Base-by-base conservation (phyloP, 768 basidiomycete genomes). In the Amanita pseudoporphyria region DNA sequence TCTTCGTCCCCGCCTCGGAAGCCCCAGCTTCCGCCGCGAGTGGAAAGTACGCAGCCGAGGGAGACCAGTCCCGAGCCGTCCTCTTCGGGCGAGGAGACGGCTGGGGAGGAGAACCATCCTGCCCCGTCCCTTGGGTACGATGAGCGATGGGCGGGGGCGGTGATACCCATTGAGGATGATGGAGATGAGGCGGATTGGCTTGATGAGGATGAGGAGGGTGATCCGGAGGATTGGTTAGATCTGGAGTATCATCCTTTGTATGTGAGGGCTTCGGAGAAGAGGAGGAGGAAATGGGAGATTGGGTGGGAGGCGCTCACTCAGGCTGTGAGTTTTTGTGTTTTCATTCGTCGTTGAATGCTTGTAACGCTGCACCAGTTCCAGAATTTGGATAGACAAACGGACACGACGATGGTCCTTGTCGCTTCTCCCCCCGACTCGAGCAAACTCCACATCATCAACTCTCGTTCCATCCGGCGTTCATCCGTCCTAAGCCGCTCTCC, bases 61-160 rank as follows among this genome's bases (percentile, higher is more conserved):
- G 87, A 89, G 55, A 88, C 86, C 9, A 87, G 82, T 54, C 86
- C 84, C 0, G 87, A 88, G 66, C 74, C 77, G 39, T 82, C 81
- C 9, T 81, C 81, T 0, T 81, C 78, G 14, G 85, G 85, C 1
- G 87, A 89, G 60, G 85, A 87, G 63, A 87, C 83, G 1, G 84
- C 85, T 1, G 87, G 84, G 0, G 87, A 87, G 58, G 77, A 69
- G 21, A 54, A 56, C 26, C 68, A 45, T 41, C 31, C 51, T 24
- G 53, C 48, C 13, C 54, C 62, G 61, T 13, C 64, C 53, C 46
- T 59, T 42, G 53, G 47, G 13, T 44, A 45, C 13, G 50, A 51
- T 26, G 50, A 45, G 41, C 10, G 43, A n/a, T 44, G 42, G 48
- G 2, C 32, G 3, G 19, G 14, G 10, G 35, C 4, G 36, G 44